Evolutionary conservation across 805 yeast species (phyloP), one percentile per base, ranked within the genome.

Genomic region (Metschnikowia chrysomelidarum): DNA sequence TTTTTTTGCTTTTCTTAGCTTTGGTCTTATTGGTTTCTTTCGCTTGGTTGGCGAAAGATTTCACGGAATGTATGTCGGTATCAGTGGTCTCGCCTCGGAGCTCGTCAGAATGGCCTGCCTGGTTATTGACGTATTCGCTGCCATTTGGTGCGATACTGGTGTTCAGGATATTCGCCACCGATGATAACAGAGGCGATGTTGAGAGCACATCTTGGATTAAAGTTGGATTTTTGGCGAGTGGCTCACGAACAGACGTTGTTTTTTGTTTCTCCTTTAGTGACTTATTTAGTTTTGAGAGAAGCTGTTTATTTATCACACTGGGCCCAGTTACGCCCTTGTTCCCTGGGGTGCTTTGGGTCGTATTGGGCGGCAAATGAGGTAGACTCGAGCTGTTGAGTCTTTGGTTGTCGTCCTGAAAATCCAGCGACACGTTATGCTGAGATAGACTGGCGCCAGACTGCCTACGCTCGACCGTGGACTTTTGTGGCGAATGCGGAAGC

Each of bases 221-320:
- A 5, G 64, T 49, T 3, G 67, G 48, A 37, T 53, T 61, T 35
- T 63, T 63, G 10, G 66, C 59, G 27, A 57, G 64, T 3, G 67
- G 61, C 35, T 64, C 69, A 29, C 62, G 58, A 5, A 10, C 10
- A 3, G 59, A 40, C 30, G 44, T 60, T 38, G 65, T 62, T 38
- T 60, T 62, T 40, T 67, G 73, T 37, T 67, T 67, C 23, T 68
- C 71, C 41, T 64, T 66, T 18, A 68, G 41, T 3, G 71, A 60
- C 41, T 67, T 67, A 48, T 68, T 68, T 30, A 68, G 55, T 48
- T 62, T 66, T 18, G 69, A 57, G 22, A 67, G 59, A 19, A 62
- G 60, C 30, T 51, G 56, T 30, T 53, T 53, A 44, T 56, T 54
- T 40, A 56, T 45, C 10, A 47, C 49, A 19, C 47, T 36, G 23